These are phyloP conservation scores for Pythium sukuiense DNA, from an alignment of 352 stramenopile genomes.

Conservation along the genomic window DNA sequence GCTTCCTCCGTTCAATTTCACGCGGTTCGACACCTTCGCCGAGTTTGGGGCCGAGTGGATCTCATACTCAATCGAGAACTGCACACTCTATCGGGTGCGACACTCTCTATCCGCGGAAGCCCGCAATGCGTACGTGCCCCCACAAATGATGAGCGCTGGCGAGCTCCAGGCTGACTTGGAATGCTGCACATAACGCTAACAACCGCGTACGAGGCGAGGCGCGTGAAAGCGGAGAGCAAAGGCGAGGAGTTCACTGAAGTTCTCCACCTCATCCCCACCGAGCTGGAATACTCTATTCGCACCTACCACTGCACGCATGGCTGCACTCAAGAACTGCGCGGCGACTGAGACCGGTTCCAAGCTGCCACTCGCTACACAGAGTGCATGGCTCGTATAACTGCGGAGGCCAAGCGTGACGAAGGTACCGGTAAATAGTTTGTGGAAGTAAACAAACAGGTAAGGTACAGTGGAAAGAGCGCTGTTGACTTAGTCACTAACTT, in stretches of 20 bases:
- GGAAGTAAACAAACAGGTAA: constrained; percentile 3
- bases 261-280: not conserved
- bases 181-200: not conserved
- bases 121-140: not conserved
- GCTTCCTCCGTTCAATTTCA: too few species aligned
- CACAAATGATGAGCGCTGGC: too few species aligned
- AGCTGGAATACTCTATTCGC: not conserved
- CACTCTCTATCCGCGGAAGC: not conserved
- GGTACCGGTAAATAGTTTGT: not conserved
- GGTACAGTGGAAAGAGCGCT: not conserved
- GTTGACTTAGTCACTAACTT: not conserved
- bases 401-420: not conserved
- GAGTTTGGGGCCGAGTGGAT: not conserved
- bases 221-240: not conserved
- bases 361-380: not conserved
- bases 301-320: constrained; percentile 4
- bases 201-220: not conserved
- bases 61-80: not conserved
- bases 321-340: not conserved
- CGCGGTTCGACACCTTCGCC: not conserved
- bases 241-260: not conserved
- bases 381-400: constrained; percentile 1
- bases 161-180: not conserved
- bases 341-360: not conserved
- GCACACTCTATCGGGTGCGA: not conserved